Base-by-base conservation (phyloP, 306 rosid species). In the Glycine soja region DNA sequence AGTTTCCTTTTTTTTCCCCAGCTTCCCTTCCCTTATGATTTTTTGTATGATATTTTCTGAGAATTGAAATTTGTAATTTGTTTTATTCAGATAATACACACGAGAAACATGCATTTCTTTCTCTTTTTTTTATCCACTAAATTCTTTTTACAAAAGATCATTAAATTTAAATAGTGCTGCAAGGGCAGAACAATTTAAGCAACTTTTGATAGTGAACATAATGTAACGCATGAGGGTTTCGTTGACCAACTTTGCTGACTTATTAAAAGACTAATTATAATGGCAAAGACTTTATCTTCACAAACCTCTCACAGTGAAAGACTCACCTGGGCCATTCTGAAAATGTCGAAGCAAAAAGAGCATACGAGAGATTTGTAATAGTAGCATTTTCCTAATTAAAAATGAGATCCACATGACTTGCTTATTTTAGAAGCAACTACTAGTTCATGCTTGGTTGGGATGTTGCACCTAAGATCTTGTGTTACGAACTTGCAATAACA, bases 401-500 rank as follows among this genome's bases (percentile, higher is more conserved):
- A 61, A 82, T 19, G 80, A 50, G 34, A 75, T 2, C 19, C 54
- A 48, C 67, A 53, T 30, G 46, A 72, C 67, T 68, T 24, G 80
- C 59, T 71, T 56, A 76, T 58, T 64, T 52, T 83, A 53, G 59
- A 66, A 77, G 78, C 71, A 66, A 43, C 43, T 4, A 38, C 43
- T 38, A 4, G 43, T 38, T 38, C 43, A 38, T 42, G 46, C 78
- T 76, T 79, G 76, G 52, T 54, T 64, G 24, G 65, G 82, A 10
- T 65, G 81, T 80, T 76, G 43, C 18, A 19, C 43, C 62, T 24
- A 47, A 63, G 81, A 82, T 38, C 43, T 65, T 66, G 47, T 78
- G 84, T 62, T 63, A 42, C 19, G 36, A 82, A 70, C 38, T 61
- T 61, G 69, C 36, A 8, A 77, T 83, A 68, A 59, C 76, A 24